Conservation (phyloP, 1,139 yeast species). For the Saccharomyces hybrid region DNA sequence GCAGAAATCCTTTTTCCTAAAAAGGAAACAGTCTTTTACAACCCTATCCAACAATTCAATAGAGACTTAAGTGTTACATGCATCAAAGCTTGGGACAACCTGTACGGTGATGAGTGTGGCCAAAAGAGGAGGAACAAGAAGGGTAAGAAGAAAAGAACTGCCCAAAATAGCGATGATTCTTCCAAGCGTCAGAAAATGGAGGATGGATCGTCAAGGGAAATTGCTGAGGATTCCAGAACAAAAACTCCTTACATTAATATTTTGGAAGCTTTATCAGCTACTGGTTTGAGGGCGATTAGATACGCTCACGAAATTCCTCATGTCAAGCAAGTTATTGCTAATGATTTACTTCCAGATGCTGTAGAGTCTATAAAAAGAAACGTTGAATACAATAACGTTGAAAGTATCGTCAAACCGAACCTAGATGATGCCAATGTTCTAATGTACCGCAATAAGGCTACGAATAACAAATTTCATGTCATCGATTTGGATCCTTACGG, state of each 20-base stretch:
- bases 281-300: constrained; percentile 88
- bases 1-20: constrained; percentile 75
- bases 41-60: constrained; percentile 93
- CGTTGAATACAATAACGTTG: constrained; percentile 56
- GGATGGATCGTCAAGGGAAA: constrained; percentile 11
- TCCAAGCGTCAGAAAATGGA: constrained; percentile 24
- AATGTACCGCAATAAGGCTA: constrained; percentile 51
- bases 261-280: constrained; percentile 86
- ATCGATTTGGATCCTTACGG: constrained; percentile 97
- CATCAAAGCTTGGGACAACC: constrained; percentile 75
- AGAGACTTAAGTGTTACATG: constrained; percentile 82
- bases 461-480: constrained; percentile 54
- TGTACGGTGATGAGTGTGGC: constrained; percentile 36
- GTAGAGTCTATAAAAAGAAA: constrained; percentile 74
- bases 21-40: constrained; percentile 77
- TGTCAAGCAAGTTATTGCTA: constrained; percentile 68
- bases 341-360: constrained; percentile 80
- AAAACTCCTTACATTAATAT: constrained; percentile 49
- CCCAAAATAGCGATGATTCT: constrained; percentile 13
- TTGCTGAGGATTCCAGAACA: constrained; percentile 11
- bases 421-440: constrained; percentile 82
- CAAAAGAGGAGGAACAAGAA: constrained; percentile 32
- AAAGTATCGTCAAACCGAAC: constrained; percentile 50
- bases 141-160: constrained; percentile 20
- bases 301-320: constrained; percentile 85